Percentiles rank a stretch among this genome's conserved stretches.
Conservation (phyloP, 2,329 filamentous ascomycete genomes). For the Sclerotinia borealis region DNA sequence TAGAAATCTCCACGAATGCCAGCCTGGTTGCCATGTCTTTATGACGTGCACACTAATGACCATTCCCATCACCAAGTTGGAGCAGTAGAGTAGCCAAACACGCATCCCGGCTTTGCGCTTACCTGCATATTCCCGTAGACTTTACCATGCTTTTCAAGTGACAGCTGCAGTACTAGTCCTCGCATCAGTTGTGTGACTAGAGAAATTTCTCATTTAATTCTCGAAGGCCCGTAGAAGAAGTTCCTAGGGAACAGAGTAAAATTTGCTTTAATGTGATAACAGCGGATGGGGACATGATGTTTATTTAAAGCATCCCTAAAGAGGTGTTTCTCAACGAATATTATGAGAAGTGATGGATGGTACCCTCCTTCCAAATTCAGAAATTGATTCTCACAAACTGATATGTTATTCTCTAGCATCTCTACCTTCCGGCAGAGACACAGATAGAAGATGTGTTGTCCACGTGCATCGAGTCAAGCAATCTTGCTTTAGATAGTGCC, state of each 20-base stretch:
- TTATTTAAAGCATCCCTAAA: slow-evolving; percentile 10
- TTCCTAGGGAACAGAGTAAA: slow-evolving; percentile 23
- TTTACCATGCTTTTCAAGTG: slow-evolving; percentile 32
- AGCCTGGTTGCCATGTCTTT: slow-evolving; percentile 11
- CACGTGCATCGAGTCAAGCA: slow-evolving; percentile 53
- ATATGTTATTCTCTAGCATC: neutral
- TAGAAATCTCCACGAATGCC: slow-evolving; percentile 3
- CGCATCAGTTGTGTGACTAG: slow-evolving; percentile 30
- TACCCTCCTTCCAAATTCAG: slow-evolving; percentile 10
- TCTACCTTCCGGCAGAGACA: slow-evolving; percentile 9
- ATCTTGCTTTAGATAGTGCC: slow-evolving; percentile 25
- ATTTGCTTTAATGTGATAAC: slow-evolving; percentile 19
- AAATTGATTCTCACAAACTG: slow-evolving; percentile 5
- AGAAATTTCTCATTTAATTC: slow-evolving; percentile 33
- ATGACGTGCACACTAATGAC: slow-evolving; percentile 14
- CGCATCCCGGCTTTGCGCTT: slow-evolving; percentile 23
- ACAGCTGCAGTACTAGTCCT: slow-evolving; percentile 35
- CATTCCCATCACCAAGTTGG: slow-evolving; percentile 10
- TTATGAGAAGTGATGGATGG: slow-evolving; percentile 10
- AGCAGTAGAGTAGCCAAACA: slow-evolving; percentile 17
- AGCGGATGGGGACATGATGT: slow-evolving; percentile 27
- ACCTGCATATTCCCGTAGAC: slow-evolving; percentile 26
- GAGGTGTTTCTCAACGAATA: neutral
- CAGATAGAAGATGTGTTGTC: slow-evolving; percentile 27
- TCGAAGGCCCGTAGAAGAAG: slow-evolving; percentile 37